Evolutionary conservation across 192 early-diverging fungal species (phyloP), one percentile per base, ranked within the genome.

Genomic region (Mortierella alpina): DNA sequence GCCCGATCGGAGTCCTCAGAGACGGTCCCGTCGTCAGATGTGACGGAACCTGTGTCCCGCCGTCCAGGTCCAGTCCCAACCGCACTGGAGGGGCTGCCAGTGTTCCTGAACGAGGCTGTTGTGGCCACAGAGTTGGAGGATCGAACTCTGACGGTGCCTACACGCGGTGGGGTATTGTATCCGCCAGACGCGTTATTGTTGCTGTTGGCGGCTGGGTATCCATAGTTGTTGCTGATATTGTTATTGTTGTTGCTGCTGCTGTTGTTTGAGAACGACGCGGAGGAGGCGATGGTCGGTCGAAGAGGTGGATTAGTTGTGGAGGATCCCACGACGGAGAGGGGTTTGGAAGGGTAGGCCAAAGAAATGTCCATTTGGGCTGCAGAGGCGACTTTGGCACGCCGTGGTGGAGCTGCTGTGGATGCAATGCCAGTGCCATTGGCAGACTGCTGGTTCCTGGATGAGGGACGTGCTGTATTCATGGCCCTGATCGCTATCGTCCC

Each of bases 11-110:
- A 79, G 39, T 79, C 75, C 45, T 70, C 68, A 53, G 75, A 79
- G 20, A 79, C 18, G n/a, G 75, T 71, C 0, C 75, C 75, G 39
- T 79, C 75, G 45, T 79, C 75, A 6, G 75, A 79, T 8, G 75
- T 69, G 23, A 67, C 69, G 12, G 68, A 71, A 22, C 75, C 75
- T 17, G 40, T 49, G 44, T 64, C 56, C 23, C 51, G 41, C 63
- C 66, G 55, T 45, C 55, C 47, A 22, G 7, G 20, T 11, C 18
- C 47, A 50, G 9, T 10, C 9, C 47, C 22, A 39, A 51, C 60
- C 56, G 45, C n/a, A 14, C 61, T 54, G 20, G 44, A 57, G 15
- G 66, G 18, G 54, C 53, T 31, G 31, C 31, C 31, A 31, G 31
- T 31, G 31, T 31, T 69, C 60, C 73, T 68, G 40, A 46, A 54